phyloP scores from a whole-genome alignment of 108 stramenopile genomes.

The Chaetoceros muelleri region DNA sequence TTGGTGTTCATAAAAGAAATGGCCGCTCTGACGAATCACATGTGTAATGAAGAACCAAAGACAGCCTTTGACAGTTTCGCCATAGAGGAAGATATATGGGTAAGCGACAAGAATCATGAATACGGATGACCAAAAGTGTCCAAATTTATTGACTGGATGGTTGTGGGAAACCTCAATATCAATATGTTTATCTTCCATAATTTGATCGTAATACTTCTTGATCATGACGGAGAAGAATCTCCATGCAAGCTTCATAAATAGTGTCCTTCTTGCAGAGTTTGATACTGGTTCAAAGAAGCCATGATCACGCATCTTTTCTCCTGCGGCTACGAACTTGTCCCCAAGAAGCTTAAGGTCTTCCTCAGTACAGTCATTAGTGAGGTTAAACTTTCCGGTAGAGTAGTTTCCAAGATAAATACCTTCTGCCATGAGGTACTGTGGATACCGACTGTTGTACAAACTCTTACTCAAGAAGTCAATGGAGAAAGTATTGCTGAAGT shows the following conservation, averaged over 20 bases:
- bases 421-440: slow-evolving; percentile 38
- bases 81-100: slow-evolving; percentile 28
- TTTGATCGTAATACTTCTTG: slow-evolving; percentile 25
- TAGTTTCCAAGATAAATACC: slow-evolving; percentile 43
- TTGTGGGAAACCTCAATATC: slow-evolving; percentile 46
- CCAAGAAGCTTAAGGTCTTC: slow-evolving; percentile 20
- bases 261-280: slow-evolving; percentile 9
- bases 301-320: slow-evolving; percentile 24
- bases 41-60: slow-evolving; percentile 36
- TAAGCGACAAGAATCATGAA: slow-evolving; percentile 39
- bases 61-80: slow-evolving; percentile 29
- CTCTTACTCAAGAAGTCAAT: slow-evolving; percentile 30
- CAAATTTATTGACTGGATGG: slow-evolving; percentile 46
- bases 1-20: slow-evolving; percentile 51
- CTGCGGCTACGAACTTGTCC: slow-evolving; percentile 35
- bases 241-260: slow-evolving; percentile 7
- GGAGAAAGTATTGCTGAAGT: slow-evolving; percentile 45
- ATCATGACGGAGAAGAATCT: slow-evolving; percentile 23
- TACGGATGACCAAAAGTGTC: slow-evolving; percentile 37
- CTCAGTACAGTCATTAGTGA: slow-evolving; percentile 24
- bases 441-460: slow-evolving; percentile 36
- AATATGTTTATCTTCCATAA: slow-evolving; percentile 44
- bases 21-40: slow-evolving; percentile 31
- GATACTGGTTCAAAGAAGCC: slow-evolving; percentile 34
- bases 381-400: slow-evolving; percentile 45